Percentiles rank a stretch among this genome's conserved stretches.
Conservation (phyloP, 163 green algal species). For the Chlorella variabilis region DNA sequence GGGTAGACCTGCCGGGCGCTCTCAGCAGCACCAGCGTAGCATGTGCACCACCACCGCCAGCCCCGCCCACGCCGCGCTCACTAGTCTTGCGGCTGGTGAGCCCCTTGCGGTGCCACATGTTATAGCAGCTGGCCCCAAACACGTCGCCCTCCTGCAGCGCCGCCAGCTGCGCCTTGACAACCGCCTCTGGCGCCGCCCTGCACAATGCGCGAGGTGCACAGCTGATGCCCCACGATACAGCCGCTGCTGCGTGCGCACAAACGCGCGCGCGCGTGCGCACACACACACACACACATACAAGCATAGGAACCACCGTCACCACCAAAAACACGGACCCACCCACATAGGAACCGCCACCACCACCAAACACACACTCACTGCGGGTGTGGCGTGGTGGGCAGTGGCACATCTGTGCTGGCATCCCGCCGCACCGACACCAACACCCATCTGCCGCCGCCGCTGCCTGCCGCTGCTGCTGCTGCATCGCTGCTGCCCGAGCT, state of each 20-base stretch:
- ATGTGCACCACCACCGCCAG: no score
- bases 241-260: not conserved
- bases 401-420: not conserved
- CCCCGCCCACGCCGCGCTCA: not conserved
- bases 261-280: no score
- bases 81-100: slow-evolving; percentile 9
- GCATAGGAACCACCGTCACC: no score
- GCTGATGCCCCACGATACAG: not conserved
- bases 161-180: slow-evolving; percentile 40
- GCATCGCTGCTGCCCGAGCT: not conserved
- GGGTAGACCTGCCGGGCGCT: no score
- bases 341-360: no score
- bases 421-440: slow-evolving; percentile 23
- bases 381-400: slow-evolving; percentile 44
- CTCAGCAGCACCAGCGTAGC: no score
- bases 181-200: slow-evolving; percentile 32
- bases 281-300: no score
- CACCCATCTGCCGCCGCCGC: slow-evolving; percentile 17
- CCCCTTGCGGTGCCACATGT: slow-evolving; percentile 9
- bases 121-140: slow-evolving; percentile 27
- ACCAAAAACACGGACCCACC: no score
- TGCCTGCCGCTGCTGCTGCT: not conserved
- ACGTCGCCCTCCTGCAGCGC: slow-evolving; percentile 35
- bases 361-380: slow-evolving; percentile 26
- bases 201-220: not conserved